Percentiles rank a stretch among this genome's conserved stretches.
Conservation (phyloP, 2,329 filamentous ascomycete genomes). For the Rugonectria rugulosa region DNA sequence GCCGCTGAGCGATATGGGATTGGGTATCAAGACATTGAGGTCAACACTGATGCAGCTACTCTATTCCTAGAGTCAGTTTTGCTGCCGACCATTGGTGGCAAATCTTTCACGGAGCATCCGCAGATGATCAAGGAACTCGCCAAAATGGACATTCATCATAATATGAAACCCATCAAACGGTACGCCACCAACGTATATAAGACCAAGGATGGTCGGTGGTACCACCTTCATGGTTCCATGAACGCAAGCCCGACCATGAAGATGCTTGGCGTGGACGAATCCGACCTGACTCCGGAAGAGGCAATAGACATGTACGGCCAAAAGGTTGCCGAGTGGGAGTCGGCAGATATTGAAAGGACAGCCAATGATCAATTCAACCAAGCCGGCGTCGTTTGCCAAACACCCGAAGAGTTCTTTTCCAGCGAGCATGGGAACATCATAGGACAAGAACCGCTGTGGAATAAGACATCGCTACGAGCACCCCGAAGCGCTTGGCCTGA, state of each 20-base stretch:
- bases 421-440: constrained; percentile 32
- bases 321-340: constrained; percentile 36
- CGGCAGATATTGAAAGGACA: constrained; percentile 41
- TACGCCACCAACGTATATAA: constrained; percentile 46
- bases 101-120: constrained; percentile 26
- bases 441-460: constrained; percentile 2
- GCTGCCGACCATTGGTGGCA: constrained; percentile 23
- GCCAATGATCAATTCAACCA: constrained; percentile 44
- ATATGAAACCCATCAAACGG: constrained; percentile 39
- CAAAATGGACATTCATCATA: constrained; percentile 15
- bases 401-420: constrained; percentile 43
- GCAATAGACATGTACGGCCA: constrained; percentile 37
- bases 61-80: constrained; percentile 30
- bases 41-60: constrained; percentile 26
- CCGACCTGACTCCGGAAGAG: constrained; percentile 38
- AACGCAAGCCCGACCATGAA: constrained; percentile 39
- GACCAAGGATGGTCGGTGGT: constrained; percentile 45
- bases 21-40: constrained; percentile 18
- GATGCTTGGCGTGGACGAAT: constrained; percentile 42
- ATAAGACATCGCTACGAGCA: constrained; percentile 29
- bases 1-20: constrained; percentile 21
- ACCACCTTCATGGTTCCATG: constrained; percentile 46
- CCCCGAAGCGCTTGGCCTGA: constrained; percentile 16
- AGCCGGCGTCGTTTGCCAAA: constrained; percentile 42
- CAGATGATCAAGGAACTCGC: constrained; percentile 6